phyloP scores from a whole-genome alignment of 148 eudicot species.

The Rhododendron ferrugineum region DNA sequence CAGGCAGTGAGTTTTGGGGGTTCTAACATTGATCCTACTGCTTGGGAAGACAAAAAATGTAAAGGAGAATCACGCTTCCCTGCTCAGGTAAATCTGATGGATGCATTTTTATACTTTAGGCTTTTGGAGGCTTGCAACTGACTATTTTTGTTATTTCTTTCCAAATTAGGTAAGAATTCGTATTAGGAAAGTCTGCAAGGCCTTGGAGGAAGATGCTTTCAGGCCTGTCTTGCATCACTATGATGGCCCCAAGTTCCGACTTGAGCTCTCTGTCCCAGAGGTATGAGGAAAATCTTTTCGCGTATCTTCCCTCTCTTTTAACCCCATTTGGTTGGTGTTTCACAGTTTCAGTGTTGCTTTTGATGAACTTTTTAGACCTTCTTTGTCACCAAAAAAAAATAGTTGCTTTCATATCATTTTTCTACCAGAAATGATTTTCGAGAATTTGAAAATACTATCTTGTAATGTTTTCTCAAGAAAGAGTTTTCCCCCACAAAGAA shows the following conservation, averaged over 20 bases:
- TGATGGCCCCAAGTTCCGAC: slow-evolving; percentile 98
- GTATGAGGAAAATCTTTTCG: slow-evolving; percentile 27
- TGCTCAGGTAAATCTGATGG: slow-evolving; percentile 70
- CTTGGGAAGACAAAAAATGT: slow-evolving; percentile 99
- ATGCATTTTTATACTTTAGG: background rate
- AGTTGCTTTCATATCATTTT: background rate
- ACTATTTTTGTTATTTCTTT: background rate
- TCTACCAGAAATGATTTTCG: background rate
- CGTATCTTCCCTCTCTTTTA: background rate
- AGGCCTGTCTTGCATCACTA: slow-evolving; percentile 99
- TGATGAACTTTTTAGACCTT: background rate
- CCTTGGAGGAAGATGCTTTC: slow-evolving; percentile 95
- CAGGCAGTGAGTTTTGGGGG: slow-evolving; percentile 94
- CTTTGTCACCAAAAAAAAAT: background rate
- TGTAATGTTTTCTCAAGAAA: background rate
- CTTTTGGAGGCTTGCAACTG: background rate
- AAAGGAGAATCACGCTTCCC: slow-evolving; percentile 99
- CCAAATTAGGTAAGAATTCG: slow-evolving; percentile 75
- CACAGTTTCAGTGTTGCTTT: background rate
- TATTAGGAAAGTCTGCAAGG: slow-evolving; percentile 73
- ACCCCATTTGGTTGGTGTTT: background rate
- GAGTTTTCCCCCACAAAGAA: background rate
- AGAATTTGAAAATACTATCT: background rate
- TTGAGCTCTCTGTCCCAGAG: slow-evolving; percentile 94
- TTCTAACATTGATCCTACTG: slow-evolving; percentile 96